A percentile compares a stretch with the other conserved stretches of the same genome.
These are phyloP conservation scores for Chaetomium sp. DNA, from an alignment of 2,329 filamentous ascomycete genomes.

Conservation along the genomic window DNA sequence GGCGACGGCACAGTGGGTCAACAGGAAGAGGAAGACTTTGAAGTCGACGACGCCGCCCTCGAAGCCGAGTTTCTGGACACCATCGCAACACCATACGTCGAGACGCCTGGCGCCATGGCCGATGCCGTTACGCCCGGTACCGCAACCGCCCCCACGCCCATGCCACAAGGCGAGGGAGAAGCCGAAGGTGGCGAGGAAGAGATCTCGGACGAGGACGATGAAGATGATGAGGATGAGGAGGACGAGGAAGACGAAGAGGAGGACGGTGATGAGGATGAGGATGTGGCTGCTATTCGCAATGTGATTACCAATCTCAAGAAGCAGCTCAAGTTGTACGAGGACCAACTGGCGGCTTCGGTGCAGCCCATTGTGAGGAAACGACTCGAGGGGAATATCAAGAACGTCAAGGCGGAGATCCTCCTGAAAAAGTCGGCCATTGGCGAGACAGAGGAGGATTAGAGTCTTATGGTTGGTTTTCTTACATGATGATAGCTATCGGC, in stretches of 20 bases:
- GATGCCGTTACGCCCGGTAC: slow-evolving; percentile 42
- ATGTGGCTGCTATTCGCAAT: slow-evolving; percentile 49
- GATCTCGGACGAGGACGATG: slow-evolving; percentile 38
- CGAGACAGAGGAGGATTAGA: slow-evolving; percentile 29
- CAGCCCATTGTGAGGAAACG: slow-evolving; percentile 46
- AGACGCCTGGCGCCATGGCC: slow-evolving; percentile 27
- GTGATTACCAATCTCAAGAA: slow-evolving; percentile 49
- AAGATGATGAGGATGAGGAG: slow-evolving; percentile 34
- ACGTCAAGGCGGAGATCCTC: slow-evolving; percentile 35
- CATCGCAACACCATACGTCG: slow-evolving; percentile 45
- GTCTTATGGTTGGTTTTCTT: not conserved
- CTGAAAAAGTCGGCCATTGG: slow-evolving; percentile 33
- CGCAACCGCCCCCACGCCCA: slow-evolving; percentile 32
- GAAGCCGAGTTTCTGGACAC: slow-evolving; percentile 44
- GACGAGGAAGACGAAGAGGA: slow-evolving; percentile 43
- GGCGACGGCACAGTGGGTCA: slow-evolving; percentile 23
- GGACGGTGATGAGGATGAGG: slow-evolving; percentile 42
- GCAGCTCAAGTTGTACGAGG: slow-evolving; percentile 40
- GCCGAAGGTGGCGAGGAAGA: slow-evolving; percentile 40
- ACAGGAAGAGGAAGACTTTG: slow-evolving; percentile 23
- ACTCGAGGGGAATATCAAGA: slow-evolving; percentile 44
- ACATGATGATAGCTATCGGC: not conserved
- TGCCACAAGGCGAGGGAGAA: slow-evolving; percentile 39
- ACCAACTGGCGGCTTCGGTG: slow-evolving; percentile 37
- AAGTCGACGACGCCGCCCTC: slow-evolving; percentile 32